Conservation (phyloP, 2,329 filamentous ascomycete genomes). For the Trichoderma harzianum region DNA sequence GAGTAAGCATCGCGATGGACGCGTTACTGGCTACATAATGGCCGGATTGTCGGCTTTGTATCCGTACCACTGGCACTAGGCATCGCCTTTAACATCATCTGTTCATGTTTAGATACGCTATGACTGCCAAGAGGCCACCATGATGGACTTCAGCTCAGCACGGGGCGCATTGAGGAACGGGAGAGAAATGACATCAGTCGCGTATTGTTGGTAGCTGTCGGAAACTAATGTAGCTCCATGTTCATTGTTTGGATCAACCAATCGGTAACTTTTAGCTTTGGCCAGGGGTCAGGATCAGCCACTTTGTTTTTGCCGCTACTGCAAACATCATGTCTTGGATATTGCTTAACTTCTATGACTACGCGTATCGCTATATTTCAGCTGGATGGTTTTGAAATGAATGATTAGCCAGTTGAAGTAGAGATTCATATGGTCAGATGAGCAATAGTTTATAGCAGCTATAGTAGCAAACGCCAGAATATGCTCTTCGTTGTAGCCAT, state of each 20-base stretch:
- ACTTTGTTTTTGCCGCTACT: not conserved
- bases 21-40: no score
- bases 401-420: not conserved
- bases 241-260: not conserved
- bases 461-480: not conserved
- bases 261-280: not conserved
- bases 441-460: not conserved
- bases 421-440: not conserved
- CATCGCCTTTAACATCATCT: not conserved
- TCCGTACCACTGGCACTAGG: fast-evolving
- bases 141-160: not conserved
- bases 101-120: not conserved
- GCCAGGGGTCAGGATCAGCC: not conserved
- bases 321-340: not conserved
- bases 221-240: not conserved
- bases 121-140: not conserved
- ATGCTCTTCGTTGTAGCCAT: no score
- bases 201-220: not conserved
- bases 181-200: not conserved
- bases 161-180: not conserved
- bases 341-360: not conserved
- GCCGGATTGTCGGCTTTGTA: no score
- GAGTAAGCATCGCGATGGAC: not conserved
- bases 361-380: not conserved
- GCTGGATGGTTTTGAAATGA: not conserved